Evolutionary conservation across 495 filamentous ascomycete genomes (phyloP).

Genomic region (Podospora appendiculata): DNA sequence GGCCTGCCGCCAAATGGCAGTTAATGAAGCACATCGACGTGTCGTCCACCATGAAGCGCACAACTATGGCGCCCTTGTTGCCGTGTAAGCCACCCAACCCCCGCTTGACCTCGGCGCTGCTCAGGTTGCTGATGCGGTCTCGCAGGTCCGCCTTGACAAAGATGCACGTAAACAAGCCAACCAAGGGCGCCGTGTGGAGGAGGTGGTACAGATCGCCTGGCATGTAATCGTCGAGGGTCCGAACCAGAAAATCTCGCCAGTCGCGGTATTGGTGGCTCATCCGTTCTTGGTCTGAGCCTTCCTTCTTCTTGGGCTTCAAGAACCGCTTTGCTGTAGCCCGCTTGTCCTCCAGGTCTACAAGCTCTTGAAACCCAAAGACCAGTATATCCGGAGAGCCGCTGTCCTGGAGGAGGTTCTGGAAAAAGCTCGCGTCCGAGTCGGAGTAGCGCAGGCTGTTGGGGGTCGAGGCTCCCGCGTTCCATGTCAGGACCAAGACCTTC

Average conservation of each 20-base stretch:
- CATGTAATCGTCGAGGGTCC: conserved; percentile 75
- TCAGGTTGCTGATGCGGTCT: conserved; percentile 65
- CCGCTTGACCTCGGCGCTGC: conserved; percentile 78
- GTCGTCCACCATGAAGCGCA: conserved; percentile 87
- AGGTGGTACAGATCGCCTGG: conserved; percentile 75
- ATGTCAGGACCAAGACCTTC: conserved; percentile 72
- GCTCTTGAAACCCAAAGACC: conserved; percentile 95
- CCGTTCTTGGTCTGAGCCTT: conserved; percentile 79
- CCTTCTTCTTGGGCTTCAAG: conserved; percentile 80
- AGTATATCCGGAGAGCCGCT: conserved; percentile 79
- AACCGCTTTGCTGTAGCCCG: conserved; percentile 88
- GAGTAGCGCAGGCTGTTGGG: conserved; percentile 69
- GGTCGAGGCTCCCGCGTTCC: conserved; percentile 92
- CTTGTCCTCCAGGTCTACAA: conserved; percentile 95
- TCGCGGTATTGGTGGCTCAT: conserved; percentile 97
- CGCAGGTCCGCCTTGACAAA: conserved; percentile 80
- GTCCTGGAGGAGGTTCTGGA: conserved; percentile 62
- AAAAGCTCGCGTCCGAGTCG: conserved; percentile 61
- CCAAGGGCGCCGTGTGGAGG: conserved; percentile 79
- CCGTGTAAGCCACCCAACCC: conserved; percentile 91
- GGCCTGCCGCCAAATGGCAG: conserved; percentile 92
- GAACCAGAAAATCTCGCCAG: conserved; percentile 83
- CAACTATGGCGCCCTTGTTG: conserved; percentile 91
- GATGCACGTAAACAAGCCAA: conserved; percentile 91
- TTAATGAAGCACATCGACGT: conserved; percentile 94